Base-by-base conservation (phyloP, 805 yeast species). In the Hanseniaspora nectarophila region DNA sequence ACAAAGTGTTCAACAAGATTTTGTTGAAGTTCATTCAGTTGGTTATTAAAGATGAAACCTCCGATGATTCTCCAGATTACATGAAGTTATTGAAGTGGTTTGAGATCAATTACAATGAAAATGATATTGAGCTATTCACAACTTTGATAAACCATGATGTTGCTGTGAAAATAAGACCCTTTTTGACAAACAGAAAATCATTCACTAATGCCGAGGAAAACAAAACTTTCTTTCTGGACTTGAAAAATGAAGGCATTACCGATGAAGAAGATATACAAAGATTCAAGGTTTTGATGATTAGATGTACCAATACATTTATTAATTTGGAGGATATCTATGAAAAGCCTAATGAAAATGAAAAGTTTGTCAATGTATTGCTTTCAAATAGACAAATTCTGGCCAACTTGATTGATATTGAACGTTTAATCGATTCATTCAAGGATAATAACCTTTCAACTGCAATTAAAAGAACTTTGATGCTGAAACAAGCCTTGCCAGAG, bases 101-200 rank as follows among this genome's bases (percentile, higher is more conserved):
- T 24, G 26, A 23, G 7, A 18, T 23, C 10, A 8, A 39, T 20
- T 47, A 39, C 26, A 35, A 26, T 13, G 16, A 18, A 26, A 42
- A 42, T 12, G 51, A 47, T 18, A 37, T 39, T 4, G 29, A 33
- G 16, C 39, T 47, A 10, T 47, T 47, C 7, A 40, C 38, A 1
- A 7, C 20, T 7, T 15, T 28, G 4, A 32, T 37, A 2, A 29
- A 40, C 12, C 42, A 28, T 20, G 51, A 46, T 38, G 31, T 46
- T 4, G 40, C 34, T 20, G 23, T 40, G 1, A 46, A 46, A 12
- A 28, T 46, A 23, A 46, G 51, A 46, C 51, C 51, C 5, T 46
- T 46, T n/a, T 18, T 46, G 13, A 46, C 51, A 15, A 43, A 43
- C n/a, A 46, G 51, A 38, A 29, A n/a, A n/a, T 26, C 33, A 7